These are phyloP conservation scores for Penicillium antarcticum DNA, from an alignment of 495 filamentous ascomycete genomes.

Conservation along the genomic window DNA sequence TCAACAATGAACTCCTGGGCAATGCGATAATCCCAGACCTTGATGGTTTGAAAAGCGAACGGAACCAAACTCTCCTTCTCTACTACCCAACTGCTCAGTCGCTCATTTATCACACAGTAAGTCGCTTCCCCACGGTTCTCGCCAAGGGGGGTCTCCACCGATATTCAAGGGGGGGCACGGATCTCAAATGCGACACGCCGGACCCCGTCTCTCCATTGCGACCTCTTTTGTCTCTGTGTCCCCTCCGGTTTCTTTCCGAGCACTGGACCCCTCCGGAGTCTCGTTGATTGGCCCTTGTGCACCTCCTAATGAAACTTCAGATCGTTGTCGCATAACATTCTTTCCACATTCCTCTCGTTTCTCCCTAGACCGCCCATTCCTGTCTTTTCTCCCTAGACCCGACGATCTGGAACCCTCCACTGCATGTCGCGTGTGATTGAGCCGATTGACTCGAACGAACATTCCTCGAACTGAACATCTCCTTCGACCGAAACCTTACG, in stretches of 20 bases:
- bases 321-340: slow-evolving; percentile 22
- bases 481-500: slow-evolving; percentile 6
- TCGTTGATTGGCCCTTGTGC: background rate
- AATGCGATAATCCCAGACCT: no score
- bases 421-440: slow-evolving; percentile 34
- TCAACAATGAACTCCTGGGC: no score
- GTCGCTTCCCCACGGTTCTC: slow-evolving; percentile 19
- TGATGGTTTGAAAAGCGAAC: no score
- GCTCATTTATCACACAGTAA: slow-evolving; percentile 5
- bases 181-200: slow-evolving; percentile 15
- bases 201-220: slow-evolving; percentile 9
- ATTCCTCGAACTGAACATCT: background rate
- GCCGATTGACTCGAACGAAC: slow-evolving; percentile 5
- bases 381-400: slow-evolving; percentile 14
- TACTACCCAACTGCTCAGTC: background rate
- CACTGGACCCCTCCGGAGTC: slow-evolving; percentile 7
- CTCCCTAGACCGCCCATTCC: slow-evolving; percentile 17
- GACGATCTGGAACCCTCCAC: slow-evolving; percentile 7
- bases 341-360: slow-evolving; percentile 8
- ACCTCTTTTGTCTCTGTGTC: slow-evolving; percentile 1
- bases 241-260: background rate
- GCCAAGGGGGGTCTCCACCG: slow-evolving; percentile 22
- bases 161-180: slow-evolving; percentile 24
- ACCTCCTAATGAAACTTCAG: slow-evolving; percentile 15
- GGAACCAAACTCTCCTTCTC: background rate